Percentiles rank a stretch among this genome's conserved stretches.
phyloP scores from a whole-genome alignment of 2,329 filamentous ascomycete species.

The Colletotrichum sp. region DNA sequence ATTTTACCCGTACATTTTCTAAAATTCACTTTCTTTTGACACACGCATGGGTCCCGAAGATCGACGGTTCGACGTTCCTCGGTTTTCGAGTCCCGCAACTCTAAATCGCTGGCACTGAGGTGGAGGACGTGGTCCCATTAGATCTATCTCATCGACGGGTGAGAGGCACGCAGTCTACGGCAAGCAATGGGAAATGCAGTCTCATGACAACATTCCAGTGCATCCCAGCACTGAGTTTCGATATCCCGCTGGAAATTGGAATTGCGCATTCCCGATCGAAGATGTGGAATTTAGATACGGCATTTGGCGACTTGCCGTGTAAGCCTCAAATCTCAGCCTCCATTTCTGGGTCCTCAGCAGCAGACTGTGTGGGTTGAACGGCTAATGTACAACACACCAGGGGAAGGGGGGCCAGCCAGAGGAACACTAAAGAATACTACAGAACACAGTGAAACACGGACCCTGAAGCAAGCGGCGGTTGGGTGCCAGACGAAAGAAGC shows the following conservation, averaged over 20 bases:
- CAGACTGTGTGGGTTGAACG: neutral
- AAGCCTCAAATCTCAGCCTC: neutral
- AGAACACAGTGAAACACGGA: conserved; percentile 1
- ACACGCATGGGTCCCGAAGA: conserved; percentile 10
- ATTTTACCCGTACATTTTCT: neutral
- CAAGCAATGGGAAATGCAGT: neutral
- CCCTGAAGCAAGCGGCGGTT: neutral
- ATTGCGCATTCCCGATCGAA: neutral
- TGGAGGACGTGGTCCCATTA: neutral
- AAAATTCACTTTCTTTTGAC: neutral
- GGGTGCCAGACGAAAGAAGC: neutral
- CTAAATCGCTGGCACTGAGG: neutral
- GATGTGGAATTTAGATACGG: neutral
- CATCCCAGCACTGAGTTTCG: neutral
- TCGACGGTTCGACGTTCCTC: conserved; percentile 8
- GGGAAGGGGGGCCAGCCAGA: neutral
- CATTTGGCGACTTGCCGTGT: neutral
- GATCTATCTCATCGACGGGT: neutral
- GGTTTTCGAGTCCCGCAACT: conserved; percentile 16
- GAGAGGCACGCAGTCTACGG: neutral
- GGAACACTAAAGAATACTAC: neutral
- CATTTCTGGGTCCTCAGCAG: neutral
- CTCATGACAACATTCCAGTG: neutral
- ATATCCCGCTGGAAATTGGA: neutral
- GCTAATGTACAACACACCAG: neutral